These are phyloP conservation scores for Oryza brachyantha DNA, from an alignment of 176 grass and related monocot species.

Conservation along the genomic window DNA sequence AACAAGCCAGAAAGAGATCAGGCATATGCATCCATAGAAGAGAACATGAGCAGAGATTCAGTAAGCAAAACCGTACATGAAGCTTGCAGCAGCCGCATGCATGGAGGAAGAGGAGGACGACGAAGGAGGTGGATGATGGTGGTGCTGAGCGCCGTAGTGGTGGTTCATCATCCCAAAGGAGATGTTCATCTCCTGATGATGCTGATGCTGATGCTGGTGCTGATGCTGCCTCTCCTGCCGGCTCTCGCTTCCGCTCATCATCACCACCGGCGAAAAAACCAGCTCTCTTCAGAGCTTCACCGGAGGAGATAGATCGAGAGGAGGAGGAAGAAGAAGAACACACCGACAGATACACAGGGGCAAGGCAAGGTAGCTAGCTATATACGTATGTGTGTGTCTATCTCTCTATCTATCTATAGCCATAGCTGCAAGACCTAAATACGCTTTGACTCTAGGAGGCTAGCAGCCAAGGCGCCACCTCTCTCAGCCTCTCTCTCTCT, in stretches of 20 bases:
- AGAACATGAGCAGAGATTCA: not conserved
- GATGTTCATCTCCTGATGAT: constrained; percentile 62
- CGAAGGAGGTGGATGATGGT: constrained; percentile 20
- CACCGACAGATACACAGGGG: constrained; percentile 8
- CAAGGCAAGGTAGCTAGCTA: not conserved
- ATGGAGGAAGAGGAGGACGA: constrained; percentile 62
- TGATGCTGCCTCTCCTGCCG: constrained; percentile 24
- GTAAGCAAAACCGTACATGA: constrained; percentile 44
- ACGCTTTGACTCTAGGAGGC: constrained; percentile 48
- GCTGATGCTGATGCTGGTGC: too few relatives aligned
- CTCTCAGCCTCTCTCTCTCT: constrained; percentile 31
- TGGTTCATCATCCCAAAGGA: constrained; percentile 55
- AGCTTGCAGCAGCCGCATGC: constrained; percentile 52
- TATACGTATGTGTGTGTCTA: constrained; percentile 1
- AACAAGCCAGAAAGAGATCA: not conserved
- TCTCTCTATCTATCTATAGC: constrained; percentile 19
- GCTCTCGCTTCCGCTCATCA: constrained; percentile 32
- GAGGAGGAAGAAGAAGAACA: not conserved
- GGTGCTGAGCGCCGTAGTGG: not conserved
- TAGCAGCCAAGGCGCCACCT: constrained; percentile 35
- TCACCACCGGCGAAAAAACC: not conserved
- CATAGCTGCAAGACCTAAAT: constrained; percentile 38
- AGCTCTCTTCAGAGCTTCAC: not conserved
- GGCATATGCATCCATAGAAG: not conserved
- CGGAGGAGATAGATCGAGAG: not conserved